phyloP scores from a whole-genome alignment of 768 basidiomycete species.

The Trametes maxima region DNA sequence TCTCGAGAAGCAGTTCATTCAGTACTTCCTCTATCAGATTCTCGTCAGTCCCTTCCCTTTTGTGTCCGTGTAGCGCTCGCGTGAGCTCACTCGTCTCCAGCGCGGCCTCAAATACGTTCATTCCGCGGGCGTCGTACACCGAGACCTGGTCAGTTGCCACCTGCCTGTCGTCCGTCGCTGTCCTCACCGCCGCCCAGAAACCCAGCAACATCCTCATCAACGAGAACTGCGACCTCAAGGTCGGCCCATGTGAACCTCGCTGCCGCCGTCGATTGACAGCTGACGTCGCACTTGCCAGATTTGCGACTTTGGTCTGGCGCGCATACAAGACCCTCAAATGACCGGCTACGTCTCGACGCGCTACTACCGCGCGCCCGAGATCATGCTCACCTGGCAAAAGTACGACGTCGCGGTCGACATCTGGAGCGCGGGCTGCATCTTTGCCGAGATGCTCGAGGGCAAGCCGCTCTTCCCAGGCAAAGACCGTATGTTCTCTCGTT shows the following conservation, averaged over 20 bases:
- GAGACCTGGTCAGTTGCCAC: conserved; percentile 77
- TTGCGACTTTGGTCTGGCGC: conserved; percentile 97
- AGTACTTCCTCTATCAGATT: conserved; percentile 99
- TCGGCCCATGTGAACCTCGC: conserved; percentile 33
- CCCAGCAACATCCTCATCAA: conserved; percentile 99
- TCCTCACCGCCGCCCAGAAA: conserved; percentile 57
- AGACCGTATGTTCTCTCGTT: conserved; percentile 71
- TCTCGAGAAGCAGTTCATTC: conserved; percentile 99
- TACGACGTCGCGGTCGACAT: conserved; percentile 99
- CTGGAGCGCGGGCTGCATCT: conserved; percentile 99
- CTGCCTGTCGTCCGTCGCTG: conserved; percentile 1
- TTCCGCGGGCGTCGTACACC: conserved; percentile 97
- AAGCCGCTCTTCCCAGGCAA: conserved; percentile 99
- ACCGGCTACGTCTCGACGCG: conserved; percentile 99
- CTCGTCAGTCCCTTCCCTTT: conserved; percentile 55
- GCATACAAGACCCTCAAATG: conserved; percentile 99
- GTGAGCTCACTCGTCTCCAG: conserved; percentile 41
- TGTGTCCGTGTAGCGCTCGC: conserved; percentile 7
- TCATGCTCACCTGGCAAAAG: conserved; percentile 99
- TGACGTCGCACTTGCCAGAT: conserved; percentile 55
- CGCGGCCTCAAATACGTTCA: conserved; percentile 99
- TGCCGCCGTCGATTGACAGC: background rate
- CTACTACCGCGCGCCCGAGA: conserved; percentile 98
- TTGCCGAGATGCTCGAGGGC: conserved; percentile 99
- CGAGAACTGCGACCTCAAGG: conserved; percentile 99